These are phyloP conservation scores for Fusarium longipes DNA, from an alignment of 2,329 filamentous ascomycete species.

Conservation along the genomic window DNA sequence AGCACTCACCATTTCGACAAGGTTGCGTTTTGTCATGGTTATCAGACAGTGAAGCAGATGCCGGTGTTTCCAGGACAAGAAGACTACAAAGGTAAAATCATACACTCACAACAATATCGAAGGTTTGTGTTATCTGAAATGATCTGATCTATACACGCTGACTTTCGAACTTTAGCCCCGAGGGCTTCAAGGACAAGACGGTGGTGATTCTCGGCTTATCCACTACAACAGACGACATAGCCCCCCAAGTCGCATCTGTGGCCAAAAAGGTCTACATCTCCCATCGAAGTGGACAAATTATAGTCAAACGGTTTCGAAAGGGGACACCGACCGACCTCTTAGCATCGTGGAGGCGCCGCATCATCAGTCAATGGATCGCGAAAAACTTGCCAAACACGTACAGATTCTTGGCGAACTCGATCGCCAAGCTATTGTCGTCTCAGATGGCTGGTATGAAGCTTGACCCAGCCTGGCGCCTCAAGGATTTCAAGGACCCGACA, in stretches of 20 bases:
- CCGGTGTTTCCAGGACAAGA: slow-evolving; percentile 17
- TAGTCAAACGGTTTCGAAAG: slow-evolving; percentile 16
- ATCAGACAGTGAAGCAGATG: slow-evolving; percentile 21
- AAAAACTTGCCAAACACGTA: not conserved
- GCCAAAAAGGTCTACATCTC: slow-evolving; percentile 28
- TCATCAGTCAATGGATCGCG: slow-evolving; percentile 22
- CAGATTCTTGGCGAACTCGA: not conserved
- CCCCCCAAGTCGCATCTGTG: not conserved
- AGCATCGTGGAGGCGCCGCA: slow-evolving; percentile 22
- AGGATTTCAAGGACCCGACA: slow-evolving; percentile 4
- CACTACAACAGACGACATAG: slow-evolving; percentile 20
- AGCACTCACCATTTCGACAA: slow-evolving; percentile 16
- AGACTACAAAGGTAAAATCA: not conserved
- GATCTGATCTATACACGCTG: fast-evolving
- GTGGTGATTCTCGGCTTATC: slow-evolving; percentile 19
- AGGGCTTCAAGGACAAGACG: not conserved
- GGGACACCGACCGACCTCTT: slow-evolving; percentile 10
- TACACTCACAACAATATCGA: slow-evolving; percentile 29
- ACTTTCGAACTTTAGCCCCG: not conserved
- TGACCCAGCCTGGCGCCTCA: slow-evolving; percentile 17
- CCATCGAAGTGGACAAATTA: slow-evolving; percentile 18
- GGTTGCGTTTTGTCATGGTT: slow-evolving; percentile 27
- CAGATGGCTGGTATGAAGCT: slow-evolving; percentile 3
- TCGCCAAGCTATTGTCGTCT: not conserved
- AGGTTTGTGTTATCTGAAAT: not conserved